Base-by-base conservation (phyloP, 371 early-diverging fungal genomes). In the Lichtheimia corymbifera region DNA sequence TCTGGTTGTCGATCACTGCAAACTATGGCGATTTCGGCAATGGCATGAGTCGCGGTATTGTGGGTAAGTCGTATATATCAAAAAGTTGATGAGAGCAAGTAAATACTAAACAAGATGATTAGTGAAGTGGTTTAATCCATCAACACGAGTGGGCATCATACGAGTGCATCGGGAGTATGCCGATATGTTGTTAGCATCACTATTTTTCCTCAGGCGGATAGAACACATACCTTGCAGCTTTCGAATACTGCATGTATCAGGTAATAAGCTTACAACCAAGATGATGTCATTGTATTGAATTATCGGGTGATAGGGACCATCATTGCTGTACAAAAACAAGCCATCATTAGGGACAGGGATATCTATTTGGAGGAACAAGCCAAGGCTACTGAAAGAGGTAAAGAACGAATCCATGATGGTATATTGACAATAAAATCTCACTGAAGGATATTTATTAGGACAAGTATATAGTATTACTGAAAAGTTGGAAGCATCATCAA, bases 91-190 rank as follows among this genome's bases (percentile, higher is more conserved):
- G 22, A 22, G 22, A 22, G 22, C 22, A 11, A 20, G 14, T 2
- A 54, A n/a, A 2, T 20, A 41, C 15, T 25, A 4, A 14, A 30
- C 20, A 54, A 20, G 28, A 13, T 15, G 1, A 49, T 41, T 61
- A 77, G 72, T 78, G n/a, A 75, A 75, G 59, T 78, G 76, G 72
- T 78, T 67, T 44, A 78, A 78, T 66, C 53, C 70, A 12, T 56
- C 50, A 7, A 80, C 80, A 28, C 58, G 68, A 9, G 65, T 69
- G 14, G 80, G 80, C 5, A 80, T 80, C 15, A 20, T 74, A 17
- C 69, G 75, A 11, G 70, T 70, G 11, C 70, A 72, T 11, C 52
- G 80, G 52, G 80, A 80, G 24, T 72, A 66, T 41, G 53, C 66
- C 5, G 70, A 74, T 50, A 68, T 80, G 65, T 58, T 70, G 42